Percentiles rank a stretch among this genome's conserved stretches.
Conservation (phyloP, 768 basidiomycete species). For the Coprinopsis sp. region DNA sequence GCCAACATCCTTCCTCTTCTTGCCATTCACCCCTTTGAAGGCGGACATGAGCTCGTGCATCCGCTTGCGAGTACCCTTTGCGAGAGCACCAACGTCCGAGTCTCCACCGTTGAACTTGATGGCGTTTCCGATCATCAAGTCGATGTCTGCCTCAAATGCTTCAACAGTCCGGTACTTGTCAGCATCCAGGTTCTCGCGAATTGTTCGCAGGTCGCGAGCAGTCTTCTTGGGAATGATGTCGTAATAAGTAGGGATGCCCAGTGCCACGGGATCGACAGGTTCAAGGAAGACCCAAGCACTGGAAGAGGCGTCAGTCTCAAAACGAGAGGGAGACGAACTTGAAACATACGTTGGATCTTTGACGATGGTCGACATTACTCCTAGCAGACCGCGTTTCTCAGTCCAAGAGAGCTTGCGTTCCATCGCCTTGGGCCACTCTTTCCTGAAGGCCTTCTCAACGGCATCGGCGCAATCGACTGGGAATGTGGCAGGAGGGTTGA, state of each 20-base stretch:
- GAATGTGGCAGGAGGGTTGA: constrained; percentile 82
- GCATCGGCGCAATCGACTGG: constrained; percentile 67
- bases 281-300: constrained; percentile 78
- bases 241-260: constrained; percentile 86
- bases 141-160: constrained; percentile 78
- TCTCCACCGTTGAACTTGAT: constrained; percentile 82
- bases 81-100: constrained; percentile 70
- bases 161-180: constrained; percentile 80
- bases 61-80: constrained; percentile 45
- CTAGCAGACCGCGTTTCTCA: constrained; percentile 77
- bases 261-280: constrained; percentile 81
- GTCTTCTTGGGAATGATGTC: constrained; percentile 81
- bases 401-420: constrained; percentile 69
- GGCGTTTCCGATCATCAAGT: constrained; percentile 86
- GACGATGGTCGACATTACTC: constrained; percentile 61
- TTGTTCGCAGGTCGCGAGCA: constrained; percentile 81
- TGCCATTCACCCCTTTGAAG: constrained; percentile 46
- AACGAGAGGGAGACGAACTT: constrained; percentile 8
- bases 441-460: constrained; percentile 73
- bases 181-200: constrained; percentile 72
- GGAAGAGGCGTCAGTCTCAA: constrained; percentile 12
- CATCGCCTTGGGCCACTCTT: constrained; percentile 78
- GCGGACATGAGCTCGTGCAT: constrained; percentile 48
- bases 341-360: constrained; percentile 61
- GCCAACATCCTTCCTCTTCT: constrained; percentile 76